Conservation (phyloP, 345 rosid species). For the Eucalyptus marginata region DNA sequence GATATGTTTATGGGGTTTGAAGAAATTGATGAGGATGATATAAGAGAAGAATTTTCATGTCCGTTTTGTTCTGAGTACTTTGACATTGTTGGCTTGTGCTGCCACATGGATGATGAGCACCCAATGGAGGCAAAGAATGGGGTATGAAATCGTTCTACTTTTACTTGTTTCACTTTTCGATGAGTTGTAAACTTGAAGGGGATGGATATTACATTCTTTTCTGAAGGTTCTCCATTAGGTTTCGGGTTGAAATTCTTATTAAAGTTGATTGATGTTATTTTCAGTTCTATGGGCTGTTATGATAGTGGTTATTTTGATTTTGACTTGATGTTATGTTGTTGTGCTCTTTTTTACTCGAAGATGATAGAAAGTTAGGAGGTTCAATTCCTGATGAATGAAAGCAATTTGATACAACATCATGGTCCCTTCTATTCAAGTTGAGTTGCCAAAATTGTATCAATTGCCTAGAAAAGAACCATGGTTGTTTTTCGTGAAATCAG, state of each 20-base stretch:
- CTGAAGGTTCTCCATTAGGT: not conserved
- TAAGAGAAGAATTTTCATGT: slow-evolving; percentile 89
- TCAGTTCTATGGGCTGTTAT: not conserved
- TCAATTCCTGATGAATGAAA: not conserved
- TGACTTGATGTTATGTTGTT: not conserved
- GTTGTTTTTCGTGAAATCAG: not conserved
- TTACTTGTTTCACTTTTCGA: not conserved
- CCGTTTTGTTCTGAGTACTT: slow-evolving; percentile 88
- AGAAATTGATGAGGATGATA: slow-evolving; percentile 83
- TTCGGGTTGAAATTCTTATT: not conserved
- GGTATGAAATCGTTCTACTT: slow-evolving; percentile 23
- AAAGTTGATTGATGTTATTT: not conserved
- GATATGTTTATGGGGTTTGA: slow-evolving; percentile 77
- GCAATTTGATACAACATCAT: not conserved
- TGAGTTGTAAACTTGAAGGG: not conserved
- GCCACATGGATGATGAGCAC: slow-evolving; percentile 93
- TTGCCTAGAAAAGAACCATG: not conserved
- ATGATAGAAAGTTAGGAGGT: not conserved
- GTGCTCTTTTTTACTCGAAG: not conserved
- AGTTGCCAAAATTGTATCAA: not conserved
- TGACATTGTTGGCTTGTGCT: slow-evolving; percentile 82
- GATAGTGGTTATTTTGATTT: not conserved
- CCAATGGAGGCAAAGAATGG: slow-evolving; percentile 80
- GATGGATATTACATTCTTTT: not conserved
- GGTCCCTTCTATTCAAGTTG: not conserved